Conservation (phyloP, 768 basidiomycete species). For the Asterophora lycoperdoides region DNA sequence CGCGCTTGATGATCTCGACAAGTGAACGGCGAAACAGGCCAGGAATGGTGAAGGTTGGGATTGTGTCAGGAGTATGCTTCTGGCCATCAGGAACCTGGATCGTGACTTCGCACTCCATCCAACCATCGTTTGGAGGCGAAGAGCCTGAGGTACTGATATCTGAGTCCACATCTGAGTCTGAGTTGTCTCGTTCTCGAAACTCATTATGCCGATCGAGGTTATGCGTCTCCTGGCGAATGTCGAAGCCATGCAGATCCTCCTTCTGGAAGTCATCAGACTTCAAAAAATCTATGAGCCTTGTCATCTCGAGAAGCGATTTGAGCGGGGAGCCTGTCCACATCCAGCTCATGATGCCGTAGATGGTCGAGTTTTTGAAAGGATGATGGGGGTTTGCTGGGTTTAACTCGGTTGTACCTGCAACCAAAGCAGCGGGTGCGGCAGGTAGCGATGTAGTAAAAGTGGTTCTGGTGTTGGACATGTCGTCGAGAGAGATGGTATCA, state of each 20-base stretch:
- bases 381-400: neutral
- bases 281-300: too few relatives aligned
- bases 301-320: too few relatives aligned
- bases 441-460: neutral
- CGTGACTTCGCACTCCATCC: constrained; percentile 8
- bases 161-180: too few relatives aligned
- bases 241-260: constrained; percentile 5
- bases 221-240: neutral
- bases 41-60: constrained; percentile 18
- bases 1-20: constrained; percentile 20
- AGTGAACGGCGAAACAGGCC: constrained; percentile 25
- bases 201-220: neutral
- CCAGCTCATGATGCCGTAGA: constrained; percentile 7
- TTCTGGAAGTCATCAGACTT: constrained; percentile 2
- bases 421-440: neutral
- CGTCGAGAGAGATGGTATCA: neutral
- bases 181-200: neutral
- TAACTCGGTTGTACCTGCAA: too few relatives aligned
- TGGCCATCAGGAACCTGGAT: constrained; percentile 21
- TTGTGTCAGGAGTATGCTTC: constrained; percentile 1
- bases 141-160: too few relatives aligned
- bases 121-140: constrained; percentile 4
- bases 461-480: neutral
- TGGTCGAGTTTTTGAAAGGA: constrained; percentile 15
- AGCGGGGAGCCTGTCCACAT: too few relatives aligned